Evolutionary conservation across 345 rosid species (phyloP), one percentile per base, ranked within the genome.

Genomic region (Eucalyptus leucophloia): DNA sequence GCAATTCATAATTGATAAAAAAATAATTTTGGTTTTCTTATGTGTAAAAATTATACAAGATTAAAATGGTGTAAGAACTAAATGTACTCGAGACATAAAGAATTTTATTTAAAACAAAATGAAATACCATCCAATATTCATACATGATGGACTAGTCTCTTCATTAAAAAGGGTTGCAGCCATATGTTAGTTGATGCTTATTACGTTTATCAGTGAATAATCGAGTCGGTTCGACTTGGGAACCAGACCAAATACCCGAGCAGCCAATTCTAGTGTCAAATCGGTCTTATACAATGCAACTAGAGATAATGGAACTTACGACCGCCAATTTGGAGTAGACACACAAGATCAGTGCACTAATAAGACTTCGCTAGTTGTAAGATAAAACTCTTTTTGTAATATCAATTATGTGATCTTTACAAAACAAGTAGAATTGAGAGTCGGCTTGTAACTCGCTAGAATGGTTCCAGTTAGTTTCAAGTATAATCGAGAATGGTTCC

Each of bases 141-240:
- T 60, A 60, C 32, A 60, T 6, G 32, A 28, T 28, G 32, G 17
- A 60, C 2, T 62, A 28, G 34, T 28, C 34, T 62, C 34, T 62
- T 62, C 2, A 1, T 62, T 62, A 62, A 62, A 62, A 62, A 30
- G 32, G 34, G 17, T 1, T 7, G 1, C 2, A 0, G 8, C 32
- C 32, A 62, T 17, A 7, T 30, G 32, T 12, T 13, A 13, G 69
- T 30, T 6, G 32, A 62, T 13, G 32, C 34, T 12, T 60, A 6
- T 32, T 28, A 60, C 17, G 0, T 60, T 28, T 12, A 28, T 60
- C 0, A 60, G 8, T 28, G 32, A 60, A 7, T 28, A 60, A 60
- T 60, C 0, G 0, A 30, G 1, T 28, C 0, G 0, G 4, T 60
- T 60, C 16, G 4, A 60, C 69, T 2, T 2, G 4, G 13, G 69